Evolutionary conservation across 805 yeast species (phyloP).

Genomic region (Lipomyces orientalis): DNA sequence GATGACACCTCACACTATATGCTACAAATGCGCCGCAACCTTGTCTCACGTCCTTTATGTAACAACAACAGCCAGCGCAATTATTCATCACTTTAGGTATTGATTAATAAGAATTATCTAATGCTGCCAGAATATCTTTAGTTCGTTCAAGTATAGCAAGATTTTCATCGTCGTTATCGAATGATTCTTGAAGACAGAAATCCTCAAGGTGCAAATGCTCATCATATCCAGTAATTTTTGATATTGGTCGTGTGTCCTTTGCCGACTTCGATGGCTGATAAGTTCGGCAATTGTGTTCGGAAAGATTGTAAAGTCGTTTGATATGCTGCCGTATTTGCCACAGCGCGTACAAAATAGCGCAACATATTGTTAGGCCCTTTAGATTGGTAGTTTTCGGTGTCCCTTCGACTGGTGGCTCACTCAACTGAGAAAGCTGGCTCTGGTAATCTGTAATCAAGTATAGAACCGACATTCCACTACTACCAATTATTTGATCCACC

Average conservation of each 20-base stretch:
- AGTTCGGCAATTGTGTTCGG: conserved; percentile 24
- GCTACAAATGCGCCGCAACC: neutral
- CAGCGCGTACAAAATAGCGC: conserved; percentile 18
- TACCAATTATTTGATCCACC: conserved; percentile 52
- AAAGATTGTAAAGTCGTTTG: conserved; percentile 23
- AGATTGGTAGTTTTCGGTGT: neutral
- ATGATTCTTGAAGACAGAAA: conserved; percentile 17
- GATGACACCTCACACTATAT: neutral
- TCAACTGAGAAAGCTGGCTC: neutral
- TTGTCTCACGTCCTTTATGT: neutral
- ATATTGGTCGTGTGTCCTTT: conserved; percentile 20
- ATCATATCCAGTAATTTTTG: neutral
- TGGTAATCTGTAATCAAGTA: conserved; percentile 22
- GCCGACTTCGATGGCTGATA: conserved; percentile 14
- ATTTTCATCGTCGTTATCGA: conserved; percentile 14
- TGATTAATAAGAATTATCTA: conserved; percentile 9
- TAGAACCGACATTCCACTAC: conserved; percentile 47
- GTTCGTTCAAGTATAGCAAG: conserved; percentile 5
- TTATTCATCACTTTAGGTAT: neutral
- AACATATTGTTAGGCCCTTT: conserved; percentile 19
- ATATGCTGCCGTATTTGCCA: conserved; percentile 27
- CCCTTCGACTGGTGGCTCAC: neutral
- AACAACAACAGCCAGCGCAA: neutral
- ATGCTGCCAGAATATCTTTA: conserved; percentile 18
- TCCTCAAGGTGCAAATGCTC: conserved; percentile 11